phyloP scores from a whole-genome alignment of 371 early-diverging fungal genomes.

The Syncephalastrum racemosum region DNA sequence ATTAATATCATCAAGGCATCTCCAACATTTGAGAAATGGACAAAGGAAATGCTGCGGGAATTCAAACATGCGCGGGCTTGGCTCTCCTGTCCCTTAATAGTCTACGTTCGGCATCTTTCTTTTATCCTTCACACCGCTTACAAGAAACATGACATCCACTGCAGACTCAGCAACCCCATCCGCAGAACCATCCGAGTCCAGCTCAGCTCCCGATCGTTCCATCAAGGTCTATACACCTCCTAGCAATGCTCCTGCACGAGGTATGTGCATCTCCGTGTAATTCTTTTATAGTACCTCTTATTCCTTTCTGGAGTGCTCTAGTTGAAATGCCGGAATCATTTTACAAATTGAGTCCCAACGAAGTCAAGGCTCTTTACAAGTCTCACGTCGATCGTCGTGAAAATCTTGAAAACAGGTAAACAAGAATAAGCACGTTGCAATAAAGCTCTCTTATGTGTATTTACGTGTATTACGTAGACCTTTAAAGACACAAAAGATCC shows the following conservation, averaged over 20 bases:
- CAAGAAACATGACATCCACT: no score
- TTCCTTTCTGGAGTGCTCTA: constrained; percentile 7
- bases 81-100: no score
- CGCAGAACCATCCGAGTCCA: neutral
- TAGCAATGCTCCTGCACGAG: constrained; percentile 24
- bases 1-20: no score
- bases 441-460: neutral
- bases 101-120: no score
- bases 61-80: no score
- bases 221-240: constrained; percentile 36
- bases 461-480: constrained; percentile 25
- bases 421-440: neutral
- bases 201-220: constrained; percentile 21
- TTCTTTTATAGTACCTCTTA: neutral
- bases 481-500: constrained; percentile 48
- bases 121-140: no score
- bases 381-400: constrained; percentile 41
- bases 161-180: no score
- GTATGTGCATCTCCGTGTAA: constrained; percentile 18
- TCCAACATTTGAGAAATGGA: no score
- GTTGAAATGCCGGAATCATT: constrained; percentile 48
- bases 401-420: constrained; percentile 43
- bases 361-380: constrained; percentile 39
- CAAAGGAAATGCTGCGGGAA: no score
- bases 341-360: constrained; percentile 38